Evolutionary conservation across 2,329 filamentous ascomycete genomes (phyloP).

Genomic region (Sarocladium strictum): DNA sequence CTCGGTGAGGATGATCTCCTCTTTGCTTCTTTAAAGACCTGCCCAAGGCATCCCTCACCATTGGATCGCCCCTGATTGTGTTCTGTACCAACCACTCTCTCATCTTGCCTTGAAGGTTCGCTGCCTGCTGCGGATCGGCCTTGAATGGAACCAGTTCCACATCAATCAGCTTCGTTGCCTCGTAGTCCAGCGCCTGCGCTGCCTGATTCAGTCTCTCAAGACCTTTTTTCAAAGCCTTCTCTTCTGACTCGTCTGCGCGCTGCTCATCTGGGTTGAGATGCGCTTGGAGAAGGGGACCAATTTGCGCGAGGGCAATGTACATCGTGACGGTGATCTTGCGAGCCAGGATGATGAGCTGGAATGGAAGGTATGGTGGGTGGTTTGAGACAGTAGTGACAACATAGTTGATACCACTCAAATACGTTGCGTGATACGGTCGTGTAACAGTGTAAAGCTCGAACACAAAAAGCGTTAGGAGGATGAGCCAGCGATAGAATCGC

Average conservation of each 20-base stretch:
- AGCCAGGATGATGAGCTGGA: conserved; percentile 71
- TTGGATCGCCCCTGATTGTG: conserved; percentile 70
- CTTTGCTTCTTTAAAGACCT: conserved; percentile 58
- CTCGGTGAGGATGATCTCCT: conserved; percentile 41
- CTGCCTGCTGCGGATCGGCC: conserved; percentile 60
- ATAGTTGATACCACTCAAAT: conserved; percentile 42
- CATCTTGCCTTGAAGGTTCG: conserved; percentile 59
- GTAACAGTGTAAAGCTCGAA: conserved; percentile 54
- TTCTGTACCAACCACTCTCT: conserved; percentile 87
- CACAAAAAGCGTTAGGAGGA: conserved; percentile 44
- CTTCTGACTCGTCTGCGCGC: conserved; percentile 28
- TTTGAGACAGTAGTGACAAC: conserved; percentile 29
- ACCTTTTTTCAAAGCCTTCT: conserved; percentile 52
- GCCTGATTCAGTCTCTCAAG: conserved; percentile 61
- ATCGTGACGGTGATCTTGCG: conserved; percentile 72
- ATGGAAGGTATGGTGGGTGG: conserved; percentile 69
- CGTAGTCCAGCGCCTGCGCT: conserved; percentile 56
- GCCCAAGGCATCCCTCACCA: conserved; percentile 75
- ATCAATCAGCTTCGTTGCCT: conserved; percentile 63
- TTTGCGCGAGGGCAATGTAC: conserved; percentile 77
- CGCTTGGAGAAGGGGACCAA: conserved; percentile 60
- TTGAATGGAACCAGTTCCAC: conserved; percentile 78
- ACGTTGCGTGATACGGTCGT: conserved; percentile 42
- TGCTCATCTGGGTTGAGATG: conserved; percentile 23
- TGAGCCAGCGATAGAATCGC: conserved; percentile 60